Percentiles rank a stretch among this genome's conserved stretches.
phyloP scores from a whole-genome alignment of 2,329 filamentous ascomycete genomes.

The Fusarium dlaminii region DNA sequence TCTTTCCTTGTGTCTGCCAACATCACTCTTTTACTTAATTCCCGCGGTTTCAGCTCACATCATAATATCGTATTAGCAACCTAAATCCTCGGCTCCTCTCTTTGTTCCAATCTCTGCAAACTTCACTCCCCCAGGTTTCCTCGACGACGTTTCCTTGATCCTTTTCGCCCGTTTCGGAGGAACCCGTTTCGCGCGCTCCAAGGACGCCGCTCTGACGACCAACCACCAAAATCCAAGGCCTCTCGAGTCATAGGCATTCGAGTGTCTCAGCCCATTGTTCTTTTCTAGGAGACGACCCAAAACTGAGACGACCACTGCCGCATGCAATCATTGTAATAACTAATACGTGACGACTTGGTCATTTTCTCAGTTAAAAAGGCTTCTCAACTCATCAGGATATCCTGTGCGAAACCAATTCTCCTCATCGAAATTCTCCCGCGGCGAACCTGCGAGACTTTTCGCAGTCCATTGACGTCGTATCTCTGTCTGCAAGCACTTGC shows the following conservation, averaged over 20 bases:
- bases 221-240: slow-evolving; percentile 7
- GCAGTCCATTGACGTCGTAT: slow-evolving; percentile 27
- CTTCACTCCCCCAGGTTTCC: slow-evolving; percentile 6
- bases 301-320: slow-evolving; percentile 29
- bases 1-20: slow-evolving; percentile 9
- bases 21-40: slow-evolving; percentile 1
- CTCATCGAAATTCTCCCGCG: neutral
- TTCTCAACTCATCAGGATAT: neutral
- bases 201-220: slow-evolving; percentile 21
- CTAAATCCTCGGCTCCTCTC: neutral
- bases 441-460: neutral
- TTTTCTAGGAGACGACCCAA: slow-evolving; percentile 3
- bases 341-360: slow-evolving; percentile 8
- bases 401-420: neutral
- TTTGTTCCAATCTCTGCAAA: slow-evolving; percentile 15
- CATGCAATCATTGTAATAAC: slow-evolving; percentile 29
- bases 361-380: neutral
- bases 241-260: slow-evolving; percentile 21
- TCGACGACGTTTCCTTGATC: slow-evolving; percentile 16
- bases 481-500: slow-evolving; percentile 35
- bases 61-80: slow-evolving; percentile 1
- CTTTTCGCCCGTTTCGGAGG: slow-evolving; percentile 19
- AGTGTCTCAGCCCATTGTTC: slow-evolving; percentile 31
- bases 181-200: slow-evolving; percentile 20
- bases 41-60: neutral